Base-by-base conservation (phyloP, 331 rosid genomes). In the Malus hybrid region DNA sequence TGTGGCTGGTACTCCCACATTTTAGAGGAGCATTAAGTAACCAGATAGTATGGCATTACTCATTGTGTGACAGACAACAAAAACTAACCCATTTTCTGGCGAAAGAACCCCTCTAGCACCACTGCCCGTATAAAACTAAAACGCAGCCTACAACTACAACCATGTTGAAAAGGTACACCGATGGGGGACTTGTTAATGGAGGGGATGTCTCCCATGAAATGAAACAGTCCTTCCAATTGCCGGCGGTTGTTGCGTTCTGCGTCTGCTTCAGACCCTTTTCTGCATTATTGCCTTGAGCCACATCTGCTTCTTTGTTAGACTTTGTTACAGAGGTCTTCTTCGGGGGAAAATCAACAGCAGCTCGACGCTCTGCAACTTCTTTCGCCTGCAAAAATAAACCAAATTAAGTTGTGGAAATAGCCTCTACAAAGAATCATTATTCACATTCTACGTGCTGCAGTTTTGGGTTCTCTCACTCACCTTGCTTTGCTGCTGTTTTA, bases 371-470 rank as follows among this genome's bases (percentile, higher is more conserved):
- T 33, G 34, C 28, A 69, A 32, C 74, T 63, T 63, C 70, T 69
- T 42, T 59, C 2, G 67, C 80, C 92, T 86, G 89, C 81, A 76
- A 19, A 75, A 73, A 71, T 2, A 50, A 65, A 74, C 33, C 62
- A 74, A 28, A 70, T 15, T 29, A 61, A 61, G 70, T 32, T 65
- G 19, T 32, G 75, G 12, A 60, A 19, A 55, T 52, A 56, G 73
- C 56, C n/a, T 10, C 55, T 71, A 28, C 59, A 63, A 62, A 71
- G 60, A 74, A 55, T 78, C 77, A 66, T 16, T 52, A 42, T 50
- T 66, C 50, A 10, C 7, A 13, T 72, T 65, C 18, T 42, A 14
- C 29, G 57, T 36, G 16, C 42, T 27, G 78, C 65, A 75, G 50
- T 70, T 73, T 10, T 36, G 56, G 50, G 65, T 75, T 54, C 67